Conservation (phyloP, 2,329 filamentous ascomycete species). For the Nothomitra cinnamomea region DNA sequence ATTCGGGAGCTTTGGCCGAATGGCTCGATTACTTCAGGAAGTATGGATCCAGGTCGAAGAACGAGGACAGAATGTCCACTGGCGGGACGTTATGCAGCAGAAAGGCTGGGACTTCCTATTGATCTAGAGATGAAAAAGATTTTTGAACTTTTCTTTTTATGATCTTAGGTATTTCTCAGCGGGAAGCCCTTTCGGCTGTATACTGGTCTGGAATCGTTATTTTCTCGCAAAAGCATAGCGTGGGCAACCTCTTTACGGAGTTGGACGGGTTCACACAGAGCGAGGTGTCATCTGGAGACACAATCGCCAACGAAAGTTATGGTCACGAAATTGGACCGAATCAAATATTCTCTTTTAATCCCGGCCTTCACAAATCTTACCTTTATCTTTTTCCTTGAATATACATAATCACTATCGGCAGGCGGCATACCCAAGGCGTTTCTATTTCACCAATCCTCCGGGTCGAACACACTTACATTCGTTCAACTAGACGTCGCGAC, state of each 20-base stretch:
- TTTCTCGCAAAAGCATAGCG: background rate
- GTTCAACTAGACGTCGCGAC: no score
- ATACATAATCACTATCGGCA: no score
- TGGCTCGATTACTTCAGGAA: conserved; percentile 61
- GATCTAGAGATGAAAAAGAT: conserved; percentile 35
- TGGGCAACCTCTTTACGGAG: background rate
- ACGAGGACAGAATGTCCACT: conserved; percentile 58
- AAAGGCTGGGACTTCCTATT: conserved; percentile 88
- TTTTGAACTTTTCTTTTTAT: background rate
- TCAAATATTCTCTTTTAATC: no score
- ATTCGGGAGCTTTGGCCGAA: conserved; percentile 73
- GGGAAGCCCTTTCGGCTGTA: background rate
- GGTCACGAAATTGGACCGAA: no score
- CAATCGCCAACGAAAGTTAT: background rate
- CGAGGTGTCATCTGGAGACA: background rate
- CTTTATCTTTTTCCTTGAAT: no score
- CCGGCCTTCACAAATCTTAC: no score
- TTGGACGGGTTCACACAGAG: background rate
- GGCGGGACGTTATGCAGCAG: conserved; percentile 83
- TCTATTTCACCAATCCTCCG: no score
- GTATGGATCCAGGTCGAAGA: conserved; percentile 66
- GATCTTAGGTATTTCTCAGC: no score
- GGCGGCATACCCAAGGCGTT: no score
- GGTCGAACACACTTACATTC: no score
- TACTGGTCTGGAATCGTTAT: background rate